Evolutionary conservation across 2,329 filamentous ascomycete genomes (phyloP), one percentile per base, ranked within the genome.

Genomic region (Calonectria leucothoes): DNA sequence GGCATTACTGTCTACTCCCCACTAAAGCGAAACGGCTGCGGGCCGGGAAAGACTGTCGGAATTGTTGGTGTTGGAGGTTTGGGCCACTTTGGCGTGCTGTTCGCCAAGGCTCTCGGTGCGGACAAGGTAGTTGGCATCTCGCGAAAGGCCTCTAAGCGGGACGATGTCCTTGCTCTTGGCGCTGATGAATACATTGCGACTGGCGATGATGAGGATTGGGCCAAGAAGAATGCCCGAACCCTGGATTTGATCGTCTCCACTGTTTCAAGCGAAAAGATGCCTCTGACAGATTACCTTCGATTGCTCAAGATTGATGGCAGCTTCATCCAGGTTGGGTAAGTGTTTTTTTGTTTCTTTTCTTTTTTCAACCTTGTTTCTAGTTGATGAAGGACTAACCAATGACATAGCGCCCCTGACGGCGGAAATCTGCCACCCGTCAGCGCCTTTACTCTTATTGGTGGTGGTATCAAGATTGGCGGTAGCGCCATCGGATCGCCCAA

Each of bases 1-100:
- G 95, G 95, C 69, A 87, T 96, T 49, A 97, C 95, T 0, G 91
- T 91, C 55, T 97, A 92, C 85, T 93, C 90, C 57, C 95, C 95
- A 0, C 88, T 97, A 1, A 91, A 94, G 71, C 89, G 94, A 63
- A 92, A 95, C 80, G 93, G 93, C 31, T 89, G 89, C 72, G 93
- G 93, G 0, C 93, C 93, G 0, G 94, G 94, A 71, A 94, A 94
- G 87, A 94, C 93, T 85, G 90, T 95, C 31, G 93, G 89, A 42
- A 90, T 95, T 72, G 90, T 94, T 15, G 93, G 93, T 68, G 85
- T 94, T 76, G 92, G 92, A n/a, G 92, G 92, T 5, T 88, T 94
- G 72, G 93, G 93, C 1, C 93, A 94, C 83, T 93, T 93, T 77
- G 93, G 88, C 8, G 82, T 94, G 39, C 85, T 94, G 78, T 94